These are phyloP conservation scores for Paraphaeosphaeria sporulosa DNA, from an alignment of 2,329 filamentous ascomycete species.

Conservation along the genomic window DNA sequence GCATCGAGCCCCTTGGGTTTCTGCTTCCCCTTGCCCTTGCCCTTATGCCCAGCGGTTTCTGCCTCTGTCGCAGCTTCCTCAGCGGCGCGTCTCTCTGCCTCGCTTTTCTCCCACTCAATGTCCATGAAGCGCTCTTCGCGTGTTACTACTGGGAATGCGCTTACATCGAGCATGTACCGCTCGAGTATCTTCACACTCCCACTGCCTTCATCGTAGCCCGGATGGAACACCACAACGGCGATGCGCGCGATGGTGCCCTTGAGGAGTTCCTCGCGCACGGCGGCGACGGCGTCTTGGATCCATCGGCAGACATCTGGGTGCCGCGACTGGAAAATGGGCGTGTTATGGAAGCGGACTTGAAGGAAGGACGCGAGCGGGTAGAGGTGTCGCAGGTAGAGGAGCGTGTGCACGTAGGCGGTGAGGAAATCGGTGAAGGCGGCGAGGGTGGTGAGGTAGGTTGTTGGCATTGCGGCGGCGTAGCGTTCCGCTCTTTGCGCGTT, in stretches of 20 bases:
- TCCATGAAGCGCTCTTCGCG: conserved; percentile 58
- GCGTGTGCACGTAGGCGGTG: conserved; percentile 81
- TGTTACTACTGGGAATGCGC: conserved; percentile 60
- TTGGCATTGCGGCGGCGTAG: conserved; percentile 27
- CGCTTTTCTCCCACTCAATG: conserved; percentile 51
- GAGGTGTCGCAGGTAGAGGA: conserved; percentile 81
- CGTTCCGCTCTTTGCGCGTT: background rate
- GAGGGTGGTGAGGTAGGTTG: conserved; percentile 60
- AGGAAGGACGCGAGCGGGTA: conserved; percentile 83
- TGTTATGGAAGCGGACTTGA: conserved; percentile 80
- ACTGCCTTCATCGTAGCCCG: conserved; percentile 27
- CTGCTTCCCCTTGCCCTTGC: conserved; percentile 16
- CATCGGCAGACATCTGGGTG: conserved; percentile 87
- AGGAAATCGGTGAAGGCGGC: conserved; percentile 80
- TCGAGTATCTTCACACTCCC: conserved; percentile 61
- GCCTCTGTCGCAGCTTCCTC: background rate
- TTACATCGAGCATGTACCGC: conserved; percentile 68
- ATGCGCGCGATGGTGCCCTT: conserved; percentile 61
- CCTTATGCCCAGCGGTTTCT: conserved; percentile 14
- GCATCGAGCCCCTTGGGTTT: conserved; percentile 21
- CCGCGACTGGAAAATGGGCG: conserved; percentile 82
- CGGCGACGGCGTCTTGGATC: conserved; percentile 80
- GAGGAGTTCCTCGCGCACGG: conserved; percentile 74
- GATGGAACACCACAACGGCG: conserved; percentile 64
- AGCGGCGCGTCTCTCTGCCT: conserved; percentile 6